phyloP scores from a whole-genome alignment of 1,139 yeast species.

The Candida sp. region DNA sequence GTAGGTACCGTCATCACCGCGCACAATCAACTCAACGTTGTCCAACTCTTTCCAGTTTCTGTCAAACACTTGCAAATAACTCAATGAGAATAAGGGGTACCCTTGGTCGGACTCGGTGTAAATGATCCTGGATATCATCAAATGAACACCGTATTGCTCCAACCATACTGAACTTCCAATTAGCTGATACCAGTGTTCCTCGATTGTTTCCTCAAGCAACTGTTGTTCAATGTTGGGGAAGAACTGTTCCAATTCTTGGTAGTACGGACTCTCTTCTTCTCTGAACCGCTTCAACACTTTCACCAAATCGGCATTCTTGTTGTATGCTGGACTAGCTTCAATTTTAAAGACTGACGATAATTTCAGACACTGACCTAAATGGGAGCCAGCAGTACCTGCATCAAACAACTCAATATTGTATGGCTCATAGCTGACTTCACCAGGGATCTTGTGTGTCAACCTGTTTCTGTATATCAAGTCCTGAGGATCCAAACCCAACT shows the following conservation, averaged over 20 bases:
- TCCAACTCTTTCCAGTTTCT: slow-evolving; percentile 42
- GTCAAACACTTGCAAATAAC: slow-evolving; percentile 42
- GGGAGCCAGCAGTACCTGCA: neutral
- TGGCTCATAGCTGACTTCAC: neutral
- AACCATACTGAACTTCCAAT: slow-evolving; percentile 48
- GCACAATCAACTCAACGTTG: slow-evolving; percentile 36
- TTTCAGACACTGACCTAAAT: neutral
- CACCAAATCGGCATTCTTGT: slow-evolving; percentile 14
- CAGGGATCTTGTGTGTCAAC: neutral
- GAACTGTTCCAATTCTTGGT: slow-evolving; percentile 28
- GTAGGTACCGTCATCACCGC: slow-evolving; percentile 15
- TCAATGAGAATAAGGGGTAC: slow-evolving; percentile 33
- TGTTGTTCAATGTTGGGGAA: slow-evolving; percentile 30
- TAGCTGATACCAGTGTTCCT: slow-evolving; percentile 38
- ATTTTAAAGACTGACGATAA: neutral
- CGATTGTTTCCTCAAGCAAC: slow-evolving; percentile 28
- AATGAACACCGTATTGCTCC: slow-evolving; percentile 43
- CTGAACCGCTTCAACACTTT: slow-evolving; percentile 15
- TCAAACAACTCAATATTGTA: slow-evolving; percentile 1
- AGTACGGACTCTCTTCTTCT: slow-evolving; percentile 20
- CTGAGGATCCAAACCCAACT: slow-evolving; percentile 3
- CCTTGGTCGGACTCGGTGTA: slow-evolving; percentile 30
- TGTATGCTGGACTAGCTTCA: slow-evolving; percentile 1
- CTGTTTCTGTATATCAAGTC: slow-evolving; percentile 3
- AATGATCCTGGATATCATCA: slow-evolving; percentile 38